Evolutionary conservation across 495 filamentous ascomycete genomes (phyloP).

Genomic region (Tuber brumale): DNA sequence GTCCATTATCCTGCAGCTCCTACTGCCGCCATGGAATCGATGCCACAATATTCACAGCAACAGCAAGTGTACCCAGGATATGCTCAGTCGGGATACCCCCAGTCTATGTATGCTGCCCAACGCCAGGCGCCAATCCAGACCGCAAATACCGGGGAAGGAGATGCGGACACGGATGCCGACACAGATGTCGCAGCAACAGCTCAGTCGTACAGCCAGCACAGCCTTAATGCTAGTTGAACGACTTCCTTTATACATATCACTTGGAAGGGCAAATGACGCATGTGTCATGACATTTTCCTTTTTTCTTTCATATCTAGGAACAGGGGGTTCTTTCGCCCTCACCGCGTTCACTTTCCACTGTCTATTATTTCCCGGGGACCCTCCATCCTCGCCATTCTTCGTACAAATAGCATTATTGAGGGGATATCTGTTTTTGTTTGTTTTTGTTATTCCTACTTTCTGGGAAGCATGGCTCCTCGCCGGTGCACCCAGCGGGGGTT

Average conservation of each 20-base stretch:
- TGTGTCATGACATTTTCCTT: slow-evolving; percentile 34
- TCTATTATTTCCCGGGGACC: slow-evolving; percentile 22
- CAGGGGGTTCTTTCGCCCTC: slow-evolving; percentile 20
- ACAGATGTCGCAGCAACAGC: slow-evolving; percentile 37
- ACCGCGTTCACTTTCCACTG: slow-evolving; percentile 22
- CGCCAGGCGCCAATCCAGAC: slow-evolving; percentile 36
- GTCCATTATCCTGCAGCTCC: slow-evolving; percentile 40
- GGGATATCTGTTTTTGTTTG: slow-evolving; percentile 12
- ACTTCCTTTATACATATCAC: slow-evolving; percentile 38
- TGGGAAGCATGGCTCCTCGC: slow-evolving; percentile 18
- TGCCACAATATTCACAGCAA: slow-evolving; percentile 37
- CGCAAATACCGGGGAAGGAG: slow-evolving; percentile 33
- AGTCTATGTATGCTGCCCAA: slow-evolving; percentile 35
- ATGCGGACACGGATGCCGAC: slow-evolving; percentile 37
- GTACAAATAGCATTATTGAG: slow-evolving; percentile 5
- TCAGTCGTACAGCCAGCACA: slow-evolving; percentile 33
- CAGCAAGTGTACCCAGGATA: slow-evolving; percentile 38
- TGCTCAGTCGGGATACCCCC: slow-evolving; percentile 27
- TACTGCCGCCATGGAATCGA: slow-evolving; percentile 39
- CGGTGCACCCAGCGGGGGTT: slow-evolving; percentile 33
- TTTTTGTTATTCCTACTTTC: slow-evolving; percentile 21
- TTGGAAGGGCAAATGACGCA: slow-evolving; percentile 35
- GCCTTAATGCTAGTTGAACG: slow-evolving; percentile 16
- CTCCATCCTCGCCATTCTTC: background rate
- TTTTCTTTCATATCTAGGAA: slow-evolving; percentile 26